Evolutionary conservation across 495 filamentous ascomycete genomes (phyloP).

Genomic region (Eremomyces bilateralis): DNA sequence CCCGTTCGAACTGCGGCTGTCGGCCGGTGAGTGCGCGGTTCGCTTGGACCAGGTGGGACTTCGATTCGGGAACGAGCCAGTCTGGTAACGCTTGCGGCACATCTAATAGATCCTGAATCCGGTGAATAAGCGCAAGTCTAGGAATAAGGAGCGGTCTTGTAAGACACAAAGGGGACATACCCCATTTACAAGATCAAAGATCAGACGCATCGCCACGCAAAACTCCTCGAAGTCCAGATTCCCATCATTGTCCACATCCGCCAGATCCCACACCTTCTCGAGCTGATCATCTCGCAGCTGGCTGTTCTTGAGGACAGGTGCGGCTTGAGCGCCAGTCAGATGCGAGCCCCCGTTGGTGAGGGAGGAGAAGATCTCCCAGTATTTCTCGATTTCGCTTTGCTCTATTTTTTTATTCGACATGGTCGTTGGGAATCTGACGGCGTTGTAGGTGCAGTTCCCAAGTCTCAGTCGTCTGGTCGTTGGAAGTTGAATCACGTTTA

Average conservation of each 20-base stretch:
- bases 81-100: constrained; percentile 70
- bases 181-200: constrained; percentile 91
- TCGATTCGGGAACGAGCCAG: constrained; percentile 92
- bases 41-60: constrained; percentile 87
- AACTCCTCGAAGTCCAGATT: constrained; percentile 98
- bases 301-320: constrained; percentile 87
- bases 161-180: too few relatives aligned
- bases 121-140: too few relatives aligned
- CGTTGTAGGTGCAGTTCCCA: too few relatives aligned
- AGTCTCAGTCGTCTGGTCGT: too few relatives aligned
- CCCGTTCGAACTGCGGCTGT: constrained; percentile 58
- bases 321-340: constrained; percentile 77
- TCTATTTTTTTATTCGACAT: constrained; percentile 61
- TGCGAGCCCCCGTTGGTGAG: constrained; percentile 62
- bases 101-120: constrained; percentile 73
- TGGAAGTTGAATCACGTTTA: too few relatives aligned
- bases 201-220: constrained; percentile 93
- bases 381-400: constrained; percentile 86
- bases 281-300: constrained; percentile 84
- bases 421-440: too few relatives aligned
- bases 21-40: constrained; percentile 55
- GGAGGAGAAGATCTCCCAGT: constrained; percentile 96
- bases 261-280: constrained; percentile 90
- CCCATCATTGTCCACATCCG: constrained; percentile 90
- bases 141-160: neutral